Percentiles rank a stretch among this genome's conserved stretches.
Conservation (phyloP, 208 protist species). For the Novymonas esmeraldas region DNA sequence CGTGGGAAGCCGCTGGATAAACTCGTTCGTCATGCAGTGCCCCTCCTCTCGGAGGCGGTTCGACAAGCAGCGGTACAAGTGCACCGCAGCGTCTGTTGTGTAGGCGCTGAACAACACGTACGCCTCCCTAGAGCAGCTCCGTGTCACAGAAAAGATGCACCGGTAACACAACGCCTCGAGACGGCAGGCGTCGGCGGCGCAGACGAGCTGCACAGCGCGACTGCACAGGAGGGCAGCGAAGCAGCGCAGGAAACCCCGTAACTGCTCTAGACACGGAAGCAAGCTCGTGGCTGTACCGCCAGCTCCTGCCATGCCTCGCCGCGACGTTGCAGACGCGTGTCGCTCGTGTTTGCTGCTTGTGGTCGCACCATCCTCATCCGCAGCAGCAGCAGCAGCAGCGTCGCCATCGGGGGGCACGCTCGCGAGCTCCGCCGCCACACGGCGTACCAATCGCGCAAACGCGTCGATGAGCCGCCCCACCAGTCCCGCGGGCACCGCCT, state of each 20-base stretch:
- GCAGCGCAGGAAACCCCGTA: slow-evolving; percentile 56
- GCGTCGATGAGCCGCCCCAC: slow-evolving; percentile 48
- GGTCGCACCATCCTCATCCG: background rate
- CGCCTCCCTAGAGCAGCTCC: slow-evolving; percentile 35
- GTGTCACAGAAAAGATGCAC: slow-evolving; percentile 52
- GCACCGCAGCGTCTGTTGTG: slow-evolving; percentile 52
- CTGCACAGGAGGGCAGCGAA: slow-evolving; percentile 51
- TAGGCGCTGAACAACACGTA: slow-evolving; percentile 57
- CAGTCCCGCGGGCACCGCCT: slow-evolving; percentile 42
- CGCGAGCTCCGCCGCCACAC: slow-evolving; percentile 26
- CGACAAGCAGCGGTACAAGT: slow-evolving; percentile 75
- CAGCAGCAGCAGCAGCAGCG: background rate
- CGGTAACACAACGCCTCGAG: slow-evolving; percentile 79
- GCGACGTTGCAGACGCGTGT: background rate
- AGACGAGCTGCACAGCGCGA: slow-evolving; percentile 43
- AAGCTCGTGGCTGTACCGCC: background rate
- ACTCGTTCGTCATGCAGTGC: slow-evolving; percentile 33
- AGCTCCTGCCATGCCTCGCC: background rate
- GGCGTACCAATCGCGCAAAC: slow-evolving; percentile 48
- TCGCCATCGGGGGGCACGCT: slow-evolving; percentile 13
- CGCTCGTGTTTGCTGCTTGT: background rate
- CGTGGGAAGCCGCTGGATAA: slow-evolving; percentile 58
- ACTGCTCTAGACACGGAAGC: slow-evolving; percentile 49
- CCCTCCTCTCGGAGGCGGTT: slow-evolving; percentile 60
- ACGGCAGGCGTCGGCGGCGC: slow-evolving; percentile 55